These are phyloP conservation scores for Cicer bijugum DNA, from an alignment of 306 rosid species.

Conservation along the genomic window DNA sequence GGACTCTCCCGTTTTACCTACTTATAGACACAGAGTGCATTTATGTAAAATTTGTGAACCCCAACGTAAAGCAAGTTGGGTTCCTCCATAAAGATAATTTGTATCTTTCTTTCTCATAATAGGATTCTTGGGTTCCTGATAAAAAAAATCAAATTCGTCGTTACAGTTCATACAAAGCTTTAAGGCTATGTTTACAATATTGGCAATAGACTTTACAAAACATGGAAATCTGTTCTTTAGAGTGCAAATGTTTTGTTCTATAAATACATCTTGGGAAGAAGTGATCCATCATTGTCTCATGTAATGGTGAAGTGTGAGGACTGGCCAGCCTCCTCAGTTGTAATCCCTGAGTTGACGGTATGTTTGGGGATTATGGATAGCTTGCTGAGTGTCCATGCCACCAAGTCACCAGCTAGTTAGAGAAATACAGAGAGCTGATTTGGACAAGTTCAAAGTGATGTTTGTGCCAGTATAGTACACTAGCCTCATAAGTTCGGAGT, in stretches of 20 bases:
- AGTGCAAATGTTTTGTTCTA: background rate
- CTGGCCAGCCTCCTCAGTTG: background rate
- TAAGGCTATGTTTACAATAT: background rate
- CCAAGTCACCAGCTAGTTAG: background rate
- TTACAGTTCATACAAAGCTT: constrained; percentile 1
- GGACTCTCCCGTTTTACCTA: background rate
- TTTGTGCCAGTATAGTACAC: background rate
- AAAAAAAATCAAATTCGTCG: constrained; percentile 8
- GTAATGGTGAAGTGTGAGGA: background rate
- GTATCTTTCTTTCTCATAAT: constrained; percentile 7
- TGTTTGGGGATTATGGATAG: background rate
- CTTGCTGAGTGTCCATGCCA: background rate
- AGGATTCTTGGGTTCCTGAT: background rate
- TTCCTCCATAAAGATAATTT: background rate
- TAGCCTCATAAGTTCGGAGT: background rate
- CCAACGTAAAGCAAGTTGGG: constrained; percentile 20
- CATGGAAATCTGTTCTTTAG: background rate
- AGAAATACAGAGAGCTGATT: background rate
- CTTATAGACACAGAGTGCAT: background rate
- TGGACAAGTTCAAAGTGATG: background rate
- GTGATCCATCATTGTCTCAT: background rate
- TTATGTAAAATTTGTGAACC: background rate
- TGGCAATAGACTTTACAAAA: background rate
- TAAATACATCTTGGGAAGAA: constrained; percentile 3
- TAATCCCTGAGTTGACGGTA: background rate